Conservation (phyloP, 345 rosid genomes). For the Ceriops tagal region DNA sequence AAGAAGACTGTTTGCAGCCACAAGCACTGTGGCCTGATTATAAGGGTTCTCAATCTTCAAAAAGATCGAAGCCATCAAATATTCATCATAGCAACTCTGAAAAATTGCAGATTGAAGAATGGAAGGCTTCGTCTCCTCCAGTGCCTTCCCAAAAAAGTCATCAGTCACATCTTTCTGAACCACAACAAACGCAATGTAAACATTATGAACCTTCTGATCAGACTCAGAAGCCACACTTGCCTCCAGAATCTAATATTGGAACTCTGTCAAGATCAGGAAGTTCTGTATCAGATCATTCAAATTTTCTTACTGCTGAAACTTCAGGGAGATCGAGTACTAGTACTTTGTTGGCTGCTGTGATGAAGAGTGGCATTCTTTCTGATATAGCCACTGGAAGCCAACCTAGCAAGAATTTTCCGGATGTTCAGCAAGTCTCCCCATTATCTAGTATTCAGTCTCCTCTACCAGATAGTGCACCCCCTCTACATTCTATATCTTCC, state of each 20-base stretch:
- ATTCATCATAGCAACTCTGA: slow-evolving; percentile 24
- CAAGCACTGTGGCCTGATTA: slow-evolving; percentile 45
- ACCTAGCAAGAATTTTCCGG: slow-evolving; percentile 31
- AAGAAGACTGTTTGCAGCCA: slow-evolving; percentile 35
- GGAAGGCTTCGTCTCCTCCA: slow-evolving; percentile 24
- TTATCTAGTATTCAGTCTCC: slow-evolving; percentile 31
- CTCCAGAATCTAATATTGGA: slow-evolving; percentile 36
- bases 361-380: slow-evolving; percentile 69
- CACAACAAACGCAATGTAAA: slow-evolving; percentile 21
- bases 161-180: slow-evolving; percentile 24
- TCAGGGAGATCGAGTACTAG: slow-evolving; percentile 50
- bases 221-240: slow-evolving; percentile 29
- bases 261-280: slow-evolving; percentile 29
- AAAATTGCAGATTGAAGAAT: slow-evolving; percentile 31
- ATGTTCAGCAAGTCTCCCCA: slow-evolving; percentile 30
- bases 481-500: slow-evolving; percentile 28
- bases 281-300: slow-evolving; percentile 33
- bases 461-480: slow-evolving; percentile 36
- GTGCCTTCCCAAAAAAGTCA: slow-evolving; percentile 28
- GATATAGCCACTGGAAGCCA: slow-evolving; percentile 30
- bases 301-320: slow-evolving; percentile 35
- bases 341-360: slow-evolving; percentile 67
- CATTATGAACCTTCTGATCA: slow-evolving; percentile 41
- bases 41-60: slow-evolving; percentile 46
- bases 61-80: slow-evolving; percentile 35